Evolutionary conservation across 2,329 filamentous ascomycete genomes (phyloP), one percentile per base, ranked within the genome.

Genomic region (Mycogone perniciosa): DNA sequence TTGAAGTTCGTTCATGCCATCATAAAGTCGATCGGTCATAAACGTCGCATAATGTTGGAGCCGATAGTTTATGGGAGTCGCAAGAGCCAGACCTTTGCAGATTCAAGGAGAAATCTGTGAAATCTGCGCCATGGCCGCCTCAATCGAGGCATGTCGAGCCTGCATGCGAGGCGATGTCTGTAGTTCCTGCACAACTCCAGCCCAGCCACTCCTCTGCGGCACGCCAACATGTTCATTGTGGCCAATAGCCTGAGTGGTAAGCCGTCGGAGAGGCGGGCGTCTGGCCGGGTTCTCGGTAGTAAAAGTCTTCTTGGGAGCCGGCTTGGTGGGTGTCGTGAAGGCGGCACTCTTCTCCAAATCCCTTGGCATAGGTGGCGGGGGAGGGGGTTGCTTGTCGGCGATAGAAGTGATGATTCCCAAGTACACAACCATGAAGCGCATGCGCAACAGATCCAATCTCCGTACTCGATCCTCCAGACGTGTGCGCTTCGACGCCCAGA

Each of bases 391-490:
- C 53, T 68, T 72, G 47, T 67, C 65, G 34, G 64, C 60, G 42
- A 60, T 59, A 46, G 65, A 66, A 34, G 68, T 63, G 48, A 84
- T 72, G 54, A 82, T 75, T 56, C 80, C 77, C 77, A 85, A 79
- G 64, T 82, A 83, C 35, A 82, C 73, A 34, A 84, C 79, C 31
- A 85, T 67, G 61, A 85, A 84, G 54, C 81, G 76, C 79, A 82
- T 83, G 62, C 81, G 74, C 61, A 85, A 63, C 59, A 84, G 65
- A 58, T 85, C 82, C 38, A 85, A 68, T 43, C 80, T 71, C 50
- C 77, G 74, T 48, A 84, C 69, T 46, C 77, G 74, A 56, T 81
- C 79, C 62, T 82, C 77, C 45, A 85, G 67, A 46, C 72, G 70
- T 46, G 64, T 65, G 57, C 78, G 74, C 60, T 77, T 77, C 52